Percentiles rank a stretch among this genome's conserved stretches.
phyloP scores from a whole-genome alignment of 2,329 filamentous ascomycete genomes.

The Venturia carpophila region DNA sequence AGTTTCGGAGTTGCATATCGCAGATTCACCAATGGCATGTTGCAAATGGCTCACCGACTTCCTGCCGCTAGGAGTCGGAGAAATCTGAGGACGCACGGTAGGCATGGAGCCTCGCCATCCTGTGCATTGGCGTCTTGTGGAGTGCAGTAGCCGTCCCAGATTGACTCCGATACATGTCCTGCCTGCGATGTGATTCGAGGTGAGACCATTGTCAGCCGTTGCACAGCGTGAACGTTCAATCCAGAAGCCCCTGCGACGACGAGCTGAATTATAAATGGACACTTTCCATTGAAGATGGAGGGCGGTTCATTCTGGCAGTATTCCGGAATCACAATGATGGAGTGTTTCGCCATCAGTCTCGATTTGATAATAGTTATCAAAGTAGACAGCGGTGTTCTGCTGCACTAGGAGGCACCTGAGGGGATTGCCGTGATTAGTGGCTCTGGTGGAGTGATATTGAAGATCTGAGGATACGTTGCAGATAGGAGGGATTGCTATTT shows the following conservation, averaged over 20 bases:
- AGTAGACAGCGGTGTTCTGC: background rate
- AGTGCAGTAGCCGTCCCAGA: conserved; percentile 2
- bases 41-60: conserved; percentile 5
- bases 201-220: background rate
- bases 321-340: no score
- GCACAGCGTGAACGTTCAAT: background rate
- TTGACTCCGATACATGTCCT: background rate
- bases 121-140: background rate
- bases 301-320: no score
- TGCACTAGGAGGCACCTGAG: no score
- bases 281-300: no score
- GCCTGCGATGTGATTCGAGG: background rate
- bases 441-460: background rate
- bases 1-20: background rate
- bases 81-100: conserved; percentile 1
- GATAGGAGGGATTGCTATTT: background rate
- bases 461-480: background rate
- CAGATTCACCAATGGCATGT: background rate
- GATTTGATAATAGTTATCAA: background rate
- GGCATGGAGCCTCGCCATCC: background rate
- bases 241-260: background rate
- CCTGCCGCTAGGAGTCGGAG: background rate
- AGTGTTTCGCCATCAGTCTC: background rate
- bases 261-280: no score
- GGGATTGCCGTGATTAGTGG: background rate